Percentiles rank a stretch among this genome's conserved stretches.
Conservation (phyloP, 257 asterid species). For the Solanum chmielewskii region DNA sequence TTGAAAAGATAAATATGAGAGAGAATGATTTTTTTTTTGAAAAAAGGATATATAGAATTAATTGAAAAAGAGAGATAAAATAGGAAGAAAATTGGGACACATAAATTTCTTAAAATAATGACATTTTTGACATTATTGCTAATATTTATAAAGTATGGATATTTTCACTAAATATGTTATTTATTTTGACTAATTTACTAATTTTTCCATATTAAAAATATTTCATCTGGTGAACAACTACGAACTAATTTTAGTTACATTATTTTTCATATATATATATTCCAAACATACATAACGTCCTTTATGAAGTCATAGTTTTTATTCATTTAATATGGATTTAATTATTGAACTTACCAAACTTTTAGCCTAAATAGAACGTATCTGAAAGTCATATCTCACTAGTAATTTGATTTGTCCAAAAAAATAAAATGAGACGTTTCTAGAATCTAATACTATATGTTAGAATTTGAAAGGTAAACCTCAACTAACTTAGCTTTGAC, state of each 20-base stretch:
- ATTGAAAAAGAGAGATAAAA: no score
- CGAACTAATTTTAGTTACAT: background rate
- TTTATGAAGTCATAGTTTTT: background rate
- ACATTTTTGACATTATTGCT: no score
- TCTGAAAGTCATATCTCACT: constrained; percentile 7
- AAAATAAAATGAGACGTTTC: background rate
- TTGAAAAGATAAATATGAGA: no score
- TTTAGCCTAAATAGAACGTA: background rate
- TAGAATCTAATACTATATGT: background rate
- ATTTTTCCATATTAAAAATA: background rate
- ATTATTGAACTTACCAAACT: background rate
- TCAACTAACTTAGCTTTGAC: constrained; percentile 18
- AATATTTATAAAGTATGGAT: no score
- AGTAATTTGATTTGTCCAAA: background rate
- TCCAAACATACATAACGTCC: background rate
- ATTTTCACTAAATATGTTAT: no score
- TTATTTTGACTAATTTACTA: no score
- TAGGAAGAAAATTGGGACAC: no score
- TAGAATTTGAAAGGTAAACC: constrained; percentile 9
- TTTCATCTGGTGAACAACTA: background rate
- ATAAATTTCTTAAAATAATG: no score
- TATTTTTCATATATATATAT: background rate
- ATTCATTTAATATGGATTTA: background rate
- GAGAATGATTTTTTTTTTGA: no score
- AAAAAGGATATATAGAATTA: no score